Evolutionary conservation across 2,329 filamentous ascomycete species (phyloP).

Genomic region (Mycosphaerella arachidis): DNA sequence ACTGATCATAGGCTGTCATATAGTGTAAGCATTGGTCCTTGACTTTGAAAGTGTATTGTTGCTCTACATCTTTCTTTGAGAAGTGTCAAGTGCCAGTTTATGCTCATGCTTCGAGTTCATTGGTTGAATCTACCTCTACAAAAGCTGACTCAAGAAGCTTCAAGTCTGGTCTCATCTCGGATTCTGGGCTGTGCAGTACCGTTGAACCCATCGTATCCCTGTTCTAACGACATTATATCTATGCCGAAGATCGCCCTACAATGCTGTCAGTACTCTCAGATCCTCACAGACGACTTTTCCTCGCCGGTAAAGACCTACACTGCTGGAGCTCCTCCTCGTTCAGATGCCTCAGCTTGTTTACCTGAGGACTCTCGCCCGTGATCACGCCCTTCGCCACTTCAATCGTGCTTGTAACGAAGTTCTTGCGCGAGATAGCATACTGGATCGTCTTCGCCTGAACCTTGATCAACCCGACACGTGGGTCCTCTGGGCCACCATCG

Average conservation of each 20-base stretch:
- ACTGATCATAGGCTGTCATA: no score
- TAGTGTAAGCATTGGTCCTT: no score
- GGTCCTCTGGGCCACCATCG: slow-evolving; percentile 76
- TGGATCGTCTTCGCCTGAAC: slow-evolving; percentile 69
- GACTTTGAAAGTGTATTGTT: no score
- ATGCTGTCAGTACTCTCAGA: slow-evolving; percentile 1
- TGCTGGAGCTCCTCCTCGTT: slow-evolving; percentile 60
- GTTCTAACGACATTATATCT: not conserved
- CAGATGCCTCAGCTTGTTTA: slow-evolving; percentile 75
- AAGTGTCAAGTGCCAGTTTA: not conserved
- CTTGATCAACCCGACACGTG: slow-evolving; percentile 74
- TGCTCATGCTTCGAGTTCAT: not conserved
- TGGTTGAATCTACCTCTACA: not conserved
- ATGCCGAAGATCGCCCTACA: slow-evolving; percentile 8
- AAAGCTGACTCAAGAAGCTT: not conserved
- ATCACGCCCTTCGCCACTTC: slow-evolving; percentile 73
- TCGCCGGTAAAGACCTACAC: slow-evolving; percentile 39
- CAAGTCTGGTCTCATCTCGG: not conserved
- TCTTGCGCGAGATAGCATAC: slow-evolving; percentile 62
- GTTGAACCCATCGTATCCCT: not conserved
- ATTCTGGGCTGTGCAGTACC: not conserved
- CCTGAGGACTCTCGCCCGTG: slow-evolving; percentile 64
- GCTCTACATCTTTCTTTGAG: no score
- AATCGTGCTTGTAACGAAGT: slow-evolving; percentile 57
- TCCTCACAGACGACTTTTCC: not conserved